Evolutionary conservation across 2,329 filamentous ascomycete species (phyloP).

Genomic region (Epichloe sp.): DNA sequence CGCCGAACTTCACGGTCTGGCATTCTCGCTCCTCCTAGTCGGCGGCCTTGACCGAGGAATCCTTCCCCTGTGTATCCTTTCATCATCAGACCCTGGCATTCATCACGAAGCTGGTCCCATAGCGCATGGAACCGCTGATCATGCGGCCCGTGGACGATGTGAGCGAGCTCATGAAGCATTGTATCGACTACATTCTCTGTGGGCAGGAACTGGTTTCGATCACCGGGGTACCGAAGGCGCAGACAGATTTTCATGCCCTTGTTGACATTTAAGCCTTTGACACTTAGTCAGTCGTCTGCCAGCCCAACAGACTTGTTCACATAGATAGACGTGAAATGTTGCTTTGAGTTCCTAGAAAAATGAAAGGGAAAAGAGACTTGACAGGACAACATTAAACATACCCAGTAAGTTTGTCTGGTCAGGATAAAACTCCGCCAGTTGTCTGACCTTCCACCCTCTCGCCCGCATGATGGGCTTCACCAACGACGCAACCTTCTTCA

Average conservation of each 20-base stretch:
- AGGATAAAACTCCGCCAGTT: constrained; percentile 78
- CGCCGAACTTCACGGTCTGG: constrained; percentile 61
- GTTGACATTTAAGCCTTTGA: constrained; percentile 60
- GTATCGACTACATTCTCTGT: constrained; percentile 76
- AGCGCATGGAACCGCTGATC: constrained; percentile 70
- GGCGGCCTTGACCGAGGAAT: constrained; percentile 64
- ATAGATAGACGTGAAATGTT: background rate
- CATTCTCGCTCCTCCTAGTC: constrained; percentile 55
- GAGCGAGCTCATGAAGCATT: constrained; percentile 87
- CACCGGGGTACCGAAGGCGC: constrained; percentile 62
- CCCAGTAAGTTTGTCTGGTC: constrained; percentile 60
- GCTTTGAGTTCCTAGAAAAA: background rate
- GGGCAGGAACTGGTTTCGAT: constrained; percentile 64
- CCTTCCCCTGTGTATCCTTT: constrained; percentile 89
- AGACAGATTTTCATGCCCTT: constrained; percentile 67
- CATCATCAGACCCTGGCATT: constrained; percentile 59
- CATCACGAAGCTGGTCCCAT: constrained; percentile 81
- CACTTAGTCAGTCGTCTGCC: background rate
- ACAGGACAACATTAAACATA: constrained; percentile 14
- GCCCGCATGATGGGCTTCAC: constrained; percentile 94
- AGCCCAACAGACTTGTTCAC: background rate
- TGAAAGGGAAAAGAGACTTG: background rate
- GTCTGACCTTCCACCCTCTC: constrained; percentile 63
- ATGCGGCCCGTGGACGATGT: constrained; percentile 75
- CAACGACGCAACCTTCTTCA: constrained; percentile 72